A percentile compares a stretch with the other conserved stretches of the same genome.
Conservation (phyloP, 1,284 basidiomycete species). For the Pseudozyma sp. region DNA sequence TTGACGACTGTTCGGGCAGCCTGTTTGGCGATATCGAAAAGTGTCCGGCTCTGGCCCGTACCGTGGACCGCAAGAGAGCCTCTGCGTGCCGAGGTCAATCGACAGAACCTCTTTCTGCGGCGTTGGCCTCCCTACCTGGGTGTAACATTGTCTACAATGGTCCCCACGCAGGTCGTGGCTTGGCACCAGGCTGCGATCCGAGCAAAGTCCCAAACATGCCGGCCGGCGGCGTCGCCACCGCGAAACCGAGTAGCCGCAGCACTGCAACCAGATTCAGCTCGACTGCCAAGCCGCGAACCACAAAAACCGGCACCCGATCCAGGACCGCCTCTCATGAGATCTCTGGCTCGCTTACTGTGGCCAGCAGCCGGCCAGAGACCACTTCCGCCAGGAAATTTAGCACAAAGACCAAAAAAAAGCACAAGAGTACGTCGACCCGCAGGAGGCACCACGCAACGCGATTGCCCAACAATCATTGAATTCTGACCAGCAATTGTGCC, state of each 20-base stretch:
- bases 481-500: too few relatives aligned
- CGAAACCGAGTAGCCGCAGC: not conserved
- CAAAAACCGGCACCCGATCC: too few relatives aligned
- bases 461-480: too few relatives aligned
- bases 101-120: not conserved
- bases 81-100: not conserved
- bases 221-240: not conserved
- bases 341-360: too few relatives aligned
- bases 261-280: too few relatives aligned
- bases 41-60: not conserved
- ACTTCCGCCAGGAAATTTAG: too few relatives aligned
- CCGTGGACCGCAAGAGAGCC: constrained; percentile 1
- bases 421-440: too few relatives aligned
- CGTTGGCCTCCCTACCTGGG: not conserved
- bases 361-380: too few relatives aligned
- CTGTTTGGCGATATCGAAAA: not conserved
- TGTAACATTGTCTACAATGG: constrained; percentile 6
- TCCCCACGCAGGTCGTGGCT: not conserved
- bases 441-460: too few relatives aligned
- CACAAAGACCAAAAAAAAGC: too few relatives aligned
- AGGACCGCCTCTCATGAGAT: too few relatives aligned
- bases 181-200: not conserved
- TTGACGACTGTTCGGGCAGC: not conserved
- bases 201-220: not conserved
- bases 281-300: too few relatives aligned